Base-by-base conservation (phyloP, 164 flowering plant genomes). In the Chimonanthus praecox region DNA sequence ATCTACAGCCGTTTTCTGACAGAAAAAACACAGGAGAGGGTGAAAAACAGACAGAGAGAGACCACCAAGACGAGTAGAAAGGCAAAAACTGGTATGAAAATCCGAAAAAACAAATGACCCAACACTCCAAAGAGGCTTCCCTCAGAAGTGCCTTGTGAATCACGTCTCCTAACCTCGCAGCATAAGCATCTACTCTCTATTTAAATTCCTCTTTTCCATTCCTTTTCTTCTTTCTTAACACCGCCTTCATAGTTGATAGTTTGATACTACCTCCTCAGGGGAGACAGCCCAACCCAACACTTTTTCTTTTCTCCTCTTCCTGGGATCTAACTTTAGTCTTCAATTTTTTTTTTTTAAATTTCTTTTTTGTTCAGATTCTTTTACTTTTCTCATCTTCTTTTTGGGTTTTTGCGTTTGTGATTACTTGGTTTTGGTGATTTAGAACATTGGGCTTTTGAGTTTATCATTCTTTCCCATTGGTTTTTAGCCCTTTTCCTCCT, bases 61-160 rank as follows among this genome's bases (percentile, higher is more conserved):
- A 10, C 21, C 61, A 69, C 21, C 13, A 3, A 51, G 7, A 69
- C 46, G 21, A 4, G 11, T 2, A 63, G 3, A 63, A 20, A 3
- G 66, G 21, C 18, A 20, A 3, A 8, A 63, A 48, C 4, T 47
- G 48, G 67, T 58, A 46, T 33, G 67, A 11, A n/a, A 58, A 10
- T 10, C 61, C 16, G 11, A n/a, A 58, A n/a, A 58, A n/a, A 58
- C 16, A 10, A 58, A 0, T 58, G 11, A 10, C 16, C 11, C 16
- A 6, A 10, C 4, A 10, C 16, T 10, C 11, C 49, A 61, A 6
- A 18, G 54, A 44, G 76, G 72, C 83, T 78, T 81, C 75, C 60
- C 43, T 47, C 49, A 45, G 61, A 81, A 81, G 80, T 81, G 71
- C 73, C 83, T 81, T 81, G 75, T 67, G 11, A 21, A 51, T 58